Percentiles rank a stretch among this genome's conserved stretches.
phyloP scores from a whole-genome alignment of 305 asterid species.

The Fraxinus greggii region DNA sequence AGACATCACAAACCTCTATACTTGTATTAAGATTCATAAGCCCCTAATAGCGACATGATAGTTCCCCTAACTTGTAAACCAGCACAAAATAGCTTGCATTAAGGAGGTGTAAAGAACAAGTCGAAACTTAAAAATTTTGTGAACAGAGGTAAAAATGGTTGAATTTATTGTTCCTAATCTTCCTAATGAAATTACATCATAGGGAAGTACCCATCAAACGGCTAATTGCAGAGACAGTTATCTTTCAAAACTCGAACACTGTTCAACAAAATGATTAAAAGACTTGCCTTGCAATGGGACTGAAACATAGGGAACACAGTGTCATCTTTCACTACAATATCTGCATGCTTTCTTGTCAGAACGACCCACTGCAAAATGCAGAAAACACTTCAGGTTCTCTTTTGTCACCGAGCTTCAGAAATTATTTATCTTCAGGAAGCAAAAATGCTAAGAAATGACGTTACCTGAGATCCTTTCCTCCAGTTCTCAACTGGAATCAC shows the following conservation, averaged over 20 bases:
- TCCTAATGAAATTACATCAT: neutral
- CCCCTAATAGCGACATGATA: neutral
- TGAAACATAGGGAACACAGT: conserved; percentile 74
- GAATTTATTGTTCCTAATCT: neutral
- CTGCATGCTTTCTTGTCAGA: conserved; percentile 85
- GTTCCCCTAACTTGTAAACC: conserved; percentile 6
- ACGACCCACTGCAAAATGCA: conserved; percentile 83
- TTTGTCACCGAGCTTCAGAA: neutral
- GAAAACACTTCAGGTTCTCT: conserved; percentile 12
- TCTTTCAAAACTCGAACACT: conserved; percentile 2
- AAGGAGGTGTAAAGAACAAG: neutral
- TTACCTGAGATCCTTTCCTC: conserved; percentile 99
- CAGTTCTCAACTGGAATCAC: conserved; percentile 69
- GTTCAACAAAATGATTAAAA: conserved; percentile 10
- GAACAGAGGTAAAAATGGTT: neutral
- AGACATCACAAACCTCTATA: neutral
- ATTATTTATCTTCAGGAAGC: conserved; percentile 19
- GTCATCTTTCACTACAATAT: conserved; percentile 69
- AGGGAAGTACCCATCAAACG: neutral
- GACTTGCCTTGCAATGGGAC: conserved; percentile 85
- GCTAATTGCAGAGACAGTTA: neutral
- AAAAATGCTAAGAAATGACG: conserved; percentile 16
- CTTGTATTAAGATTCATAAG: neutral
- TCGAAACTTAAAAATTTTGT: neutral
- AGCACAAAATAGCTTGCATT: conserved; percentile 1